Conservation (phyloP, 2,329 filamentous ascomycete genomes). For the Diplocarpon rosae region DNA sequence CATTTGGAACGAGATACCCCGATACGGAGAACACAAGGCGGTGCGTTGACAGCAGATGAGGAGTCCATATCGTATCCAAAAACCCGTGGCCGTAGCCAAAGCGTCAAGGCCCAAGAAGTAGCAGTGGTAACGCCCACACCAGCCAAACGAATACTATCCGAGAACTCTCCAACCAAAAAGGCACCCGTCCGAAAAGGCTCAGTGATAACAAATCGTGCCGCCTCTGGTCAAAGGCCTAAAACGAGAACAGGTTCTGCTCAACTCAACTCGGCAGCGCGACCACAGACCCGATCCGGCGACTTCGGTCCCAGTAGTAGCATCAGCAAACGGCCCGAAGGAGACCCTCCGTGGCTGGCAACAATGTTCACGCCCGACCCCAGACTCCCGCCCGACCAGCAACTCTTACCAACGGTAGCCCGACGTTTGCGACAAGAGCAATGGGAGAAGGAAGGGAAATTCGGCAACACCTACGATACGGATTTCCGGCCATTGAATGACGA, state of each 20-base stretch:
- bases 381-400: slow-evolving; percentile 86
- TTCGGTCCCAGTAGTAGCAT: slow-evolving; percentile 32
- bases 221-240: slow-evolving; percentile 36
- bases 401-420: slow-evolving; percentile 87
- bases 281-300: slow-evolving; percentile 50
- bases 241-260: slow-evolving; percentile 48
- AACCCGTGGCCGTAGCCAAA: slow-evolving; percentile 59
- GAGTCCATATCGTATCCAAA: slow-evolving; percentile 49
- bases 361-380: slow-evolving; percentile 95
- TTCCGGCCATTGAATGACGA: slow-evolving; percentile 74
- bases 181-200: slow-evolving; percentile 18
- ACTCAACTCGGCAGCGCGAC: slow-evolving; percentile 39
- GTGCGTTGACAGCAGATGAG: slow-evolving; percentile 42
- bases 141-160: slow-evolving; percentile 25
- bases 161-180: slow-evolving; percentile 45
- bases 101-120: slow-evolving; percentile 39
- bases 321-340: slow-evolving; percentile 69
- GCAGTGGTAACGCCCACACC: slow-evolving; percentile 31
- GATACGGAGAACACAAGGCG: slow-evolving; percentile 48
- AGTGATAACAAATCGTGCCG: slow-evolving; percentile 22
- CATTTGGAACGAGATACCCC: slow-evolving; percentile 65
- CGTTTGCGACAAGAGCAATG: slow-evolving; percentile 88
- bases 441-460: slow-evolving; percentile 83
- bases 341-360: slow-evolving; percentile 88
- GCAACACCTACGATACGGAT: slow-evolving; percentile 75